Conservation (phyloP, 75 land plant genomes). For the Chamaecyparis obtusa region DNA sequence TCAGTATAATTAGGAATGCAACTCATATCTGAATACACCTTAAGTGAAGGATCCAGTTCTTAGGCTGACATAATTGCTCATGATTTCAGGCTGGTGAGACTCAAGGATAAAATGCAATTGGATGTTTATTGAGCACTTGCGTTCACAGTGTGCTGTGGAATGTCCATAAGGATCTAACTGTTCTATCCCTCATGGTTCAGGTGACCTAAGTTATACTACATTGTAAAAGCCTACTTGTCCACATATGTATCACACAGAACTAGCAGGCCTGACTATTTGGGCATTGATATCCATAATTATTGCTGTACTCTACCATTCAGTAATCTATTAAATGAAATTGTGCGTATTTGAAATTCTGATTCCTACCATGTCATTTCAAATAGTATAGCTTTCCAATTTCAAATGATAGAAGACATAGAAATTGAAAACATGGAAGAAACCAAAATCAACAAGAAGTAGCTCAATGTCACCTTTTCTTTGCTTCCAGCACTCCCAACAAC, state of each 20-base stretch:
- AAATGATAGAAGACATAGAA: neutral
- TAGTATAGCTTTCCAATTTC: neutral
- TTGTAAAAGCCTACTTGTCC: neutral
- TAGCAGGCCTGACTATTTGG: neutral
- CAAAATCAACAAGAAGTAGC: neutral
- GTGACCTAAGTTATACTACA: neutral
- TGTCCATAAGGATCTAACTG: neutral
- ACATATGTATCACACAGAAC: neutral
- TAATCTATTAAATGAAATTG: neutral
- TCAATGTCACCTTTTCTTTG: constrained; percentile 48
- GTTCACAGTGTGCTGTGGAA: neutral
- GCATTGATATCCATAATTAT: neutral
- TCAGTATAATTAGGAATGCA: neutral
- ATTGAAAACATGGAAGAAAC: neutral
- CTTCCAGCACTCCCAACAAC: constrained; percentile 79
- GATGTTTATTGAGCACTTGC: neutral
- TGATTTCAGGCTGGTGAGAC: neutral
- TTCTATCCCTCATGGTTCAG: neutral
- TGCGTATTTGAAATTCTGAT: neutral
- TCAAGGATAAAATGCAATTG: neutral
- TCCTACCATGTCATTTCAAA: neutral
- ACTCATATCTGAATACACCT: neutral
- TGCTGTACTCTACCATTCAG: neutral
- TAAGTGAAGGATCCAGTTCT: neutral
- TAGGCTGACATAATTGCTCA: neutral